Base-by-base conservation (phyloP, 164 flowering plant species). In the Hamamelis virginiana region DNA sequence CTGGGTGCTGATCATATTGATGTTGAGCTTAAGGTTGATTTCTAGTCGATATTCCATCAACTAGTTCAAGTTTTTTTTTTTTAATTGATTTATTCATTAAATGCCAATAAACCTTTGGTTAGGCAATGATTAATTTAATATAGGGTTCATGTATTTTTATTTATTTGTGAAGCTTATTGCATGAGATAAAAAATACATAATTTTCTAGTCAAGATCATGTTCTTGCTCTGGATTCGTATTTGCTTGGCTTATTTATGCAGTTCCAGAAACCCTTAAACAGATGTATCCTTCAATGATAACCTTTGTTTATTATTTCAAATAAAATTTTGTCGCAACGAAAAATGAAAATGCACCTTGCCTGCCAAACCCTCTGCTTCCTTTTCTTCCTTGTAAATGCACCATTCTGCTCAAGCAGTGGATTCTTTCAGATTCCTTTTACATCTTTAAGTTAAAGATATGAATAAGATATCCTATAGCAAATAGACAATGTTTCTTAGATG, bases 1-100 rank as follows among this genome's bases (percentile, higher is more conserved):
- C 55, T 84, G 56, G 88, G 88, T 46, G 88, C 85, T 62, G 87
- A 88, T 74, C 86, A 80, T 73, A 59, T 88, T 67, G 92, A 88
- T 47, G 62, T 88, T 55, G 92, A 88, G 70, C 78, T 80, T 64
- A 70, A 88, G 90, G 92, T 86, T 64, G 13, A 23, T 26, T 55
- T 72, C 58, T 51, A 1, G 21, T 45, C 47, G 44, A 23, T 23
- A 26, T 11, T 23, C 44, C 9, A 50, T 71, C 45, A 16, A 66
- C 22, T 44, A 11, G 3, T 43, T 45, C 9, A 41, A 61, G n/a
- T n/a, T n/a, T n/a, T 43, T 61, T 38, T 61, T 43, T 62, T 44
- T 44, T 12, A 21, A 21, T 33, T 19, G 28, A 13, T 44, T 62
- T 25, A 9, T 1, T 25, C 25, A 5, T 57, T 57, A 57, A 9